Evolutionary conservation across 495 filamentous ascomycete species (phyloP).

Genomic region (Pyrenopolyporus hunteri): DNA sequence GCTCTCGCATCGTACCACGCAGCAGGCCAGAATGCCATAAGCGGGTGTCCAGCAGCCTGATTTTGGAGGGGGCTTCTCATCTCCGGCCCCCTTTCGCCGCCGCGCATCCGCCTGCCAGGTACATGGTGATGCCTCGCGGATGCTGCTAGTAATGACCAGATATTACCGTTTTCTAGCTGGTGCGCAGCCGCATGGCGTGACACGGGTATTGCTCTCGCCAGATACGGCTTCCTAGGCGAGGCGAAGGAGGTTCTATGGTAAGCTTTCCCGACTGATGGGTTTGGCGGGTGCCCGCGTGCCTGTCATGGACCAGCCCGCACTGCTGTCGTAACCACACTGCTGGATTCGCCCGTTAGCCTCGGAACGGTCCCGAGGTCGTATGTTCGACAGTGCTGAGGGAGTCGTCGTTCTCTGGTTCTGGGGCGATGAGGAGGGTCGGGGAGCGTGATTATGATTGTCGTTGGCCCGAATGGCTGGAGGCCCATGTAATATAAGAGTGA

Average conservation of each 20-base stretch:
- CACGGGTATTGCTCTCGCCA: constrained; percentile 17
- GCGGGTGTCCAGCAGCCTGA: constrained; percentile 15
- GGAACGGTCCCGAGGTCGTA: constrained; percentile 21
- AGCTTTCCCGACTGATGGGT: constrained; percentile 4
- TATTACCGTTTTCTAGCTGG: neutral
- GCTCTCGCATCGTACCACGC: constrained; percentile 19
- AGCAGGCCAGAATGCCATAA: constrained; percentile 37
- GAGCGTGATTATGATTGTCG: neutral
- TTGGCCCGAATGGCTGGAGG: neutral
- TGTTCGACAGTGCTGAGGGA: constrained; percentile 19
- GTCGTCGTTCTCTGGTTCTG: neutral
- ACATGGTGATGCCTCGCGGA: too few relatives aligned
- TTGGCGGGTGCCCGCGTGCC: constrained; percentile 1
- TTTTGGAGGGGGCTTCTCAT: constrained; percentile 21
- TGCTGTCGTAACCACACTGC: constrained; percentile 9
- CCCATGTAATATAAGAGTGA: constrained; percentile 19
- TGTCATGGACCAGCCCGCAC: constrained; percentile 21
- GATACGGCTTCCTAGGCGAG: neutral
- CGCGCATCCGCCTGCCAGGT: neutral
- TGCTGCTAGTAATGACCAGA: too few relatives aligned
- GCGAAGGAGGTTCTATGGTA: neutral
- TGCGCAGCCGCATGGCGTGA: constrained; percentile 29
- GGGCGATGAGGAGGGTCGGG: constrained; percentile 6
- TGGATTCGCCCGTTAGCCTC: constrained; percentile 29
- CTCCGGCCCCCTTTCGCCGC: constrained; percentile 39